Evolutionary conservation across 179 eudicot genomes (phyloP).

Genomic region (Pouteria campechiana): DNA sequence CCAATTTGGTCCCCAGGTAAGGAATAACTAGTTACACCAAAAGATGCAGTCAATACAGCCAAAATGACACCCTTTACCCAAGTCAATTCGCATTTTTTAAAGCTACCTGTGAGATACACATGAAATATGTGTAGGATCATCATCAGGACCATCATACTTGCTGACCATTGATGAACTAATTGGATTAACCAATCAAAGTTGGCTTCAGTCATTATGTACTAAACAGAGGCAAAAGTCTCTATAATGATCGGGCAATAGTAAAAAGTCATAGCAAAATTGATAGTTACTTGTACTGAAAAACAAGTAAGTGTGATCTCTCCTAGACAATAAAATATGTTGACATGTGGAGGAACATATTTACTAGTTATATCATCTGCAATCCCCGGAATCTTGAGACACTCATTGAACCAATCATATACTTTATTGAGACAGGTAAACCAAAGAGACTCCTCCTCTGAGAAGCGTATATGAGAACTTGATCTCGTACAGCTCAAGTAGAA

Average conservation of each 20-base stretch:
- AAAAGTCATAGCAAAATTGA: not conserved
- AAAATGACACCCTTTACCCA: not conserved
- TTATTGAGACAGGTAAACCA: slow-evolving; percentile 4
- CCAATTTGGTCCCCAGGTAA: slow-evolving; percentile 4
- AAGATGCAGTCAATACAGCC: not conserved
- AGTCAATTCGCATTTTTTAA: too few species aligned
- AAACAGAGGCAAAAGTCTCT: not conserved
- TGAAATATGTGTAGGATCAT: not conserved
- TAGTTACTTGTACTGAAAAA: not conserved
- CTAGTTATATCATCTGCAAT: not conserved
- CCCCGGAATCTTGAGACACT: slow-evolving; percentile 1
- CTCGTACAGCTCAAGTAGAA: not conserved
- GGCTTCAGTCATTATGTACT: not conserved
- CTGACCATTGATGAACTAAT: not conserved
- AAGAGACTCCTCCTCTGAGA: not conserved
- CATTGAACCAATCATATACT: slow-evolving; percentile 1
- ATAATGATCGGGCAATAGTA: not conserved
- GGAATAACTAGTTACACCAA: slow-evolving; percentile 5
- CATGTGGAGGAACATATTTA: not conserved
- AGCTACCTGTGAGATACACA: not conserved
- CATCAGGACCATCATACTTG: not conserved
- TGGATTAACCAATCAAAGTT: not conserved
- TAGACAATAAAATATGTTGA: not conserved
- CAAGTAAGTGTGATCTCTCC: not conserved
- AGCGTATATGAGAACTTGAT: not conserved